Conservation (phyloP, 2,329 filamentous ascomycete genomes). For the Stagonosporopsis chrysanthemi region DNA sequence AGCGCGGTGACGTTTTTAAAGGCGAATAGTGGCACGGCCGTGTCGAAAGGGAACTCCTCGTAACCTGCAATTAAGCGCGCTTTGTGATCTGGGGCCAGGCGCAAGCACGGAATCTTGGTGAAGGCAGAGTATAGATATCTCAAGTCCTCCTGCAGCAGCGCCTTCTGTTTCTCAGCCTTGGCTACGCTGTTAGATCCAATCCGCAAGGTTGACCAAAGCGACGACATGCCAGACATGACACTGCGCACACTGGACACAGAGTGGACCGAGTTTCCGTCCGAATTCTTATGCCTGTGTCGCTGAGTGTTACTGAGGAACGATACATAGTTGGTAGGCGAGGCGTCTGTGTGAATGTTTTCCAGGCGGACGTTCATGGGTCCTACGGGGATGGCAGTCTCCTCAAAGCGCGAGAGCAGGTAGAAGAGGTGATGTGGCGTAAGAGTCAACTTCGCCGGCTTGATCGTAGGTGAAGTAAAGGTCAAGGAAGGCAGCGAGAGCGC, state of each 20-base stretch:
- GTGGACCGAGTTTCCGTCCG: conserved; percentile 89
- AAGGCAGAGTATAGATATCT: conserved; percentile 98
- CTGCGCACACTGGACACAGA: conserved; percentile 97
- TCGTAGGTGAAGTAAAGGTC: conserved; percentile 81
- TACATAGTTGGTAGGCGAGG: conserved; percentile 88
- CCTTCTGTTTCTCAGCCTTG: conserved; percentile 89
- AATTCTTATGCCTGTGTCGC: conserved; percentile 77
- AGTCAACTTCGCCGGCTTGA: conserved; percentile 90
- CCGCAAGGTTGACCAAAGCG: conserved; percentile 88
- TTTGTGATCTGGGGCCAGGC: conserved; percentile 89
- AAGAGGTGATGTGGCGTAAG: conserved; percentile 96
- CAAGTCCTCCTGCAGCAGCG: conserved; percentile 81
- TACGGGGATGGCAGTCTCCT: conserved; percentile 87
- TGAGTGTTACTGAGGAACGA: conserved; percentile 90
- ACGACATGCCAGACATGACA: conserved; percentile 96
- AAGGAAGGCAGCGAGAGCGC: conserved; percentile 87
- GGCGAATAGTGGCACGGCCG: conserved; percentile 91
- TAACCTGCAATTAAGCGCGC: conserved; percentile 90
- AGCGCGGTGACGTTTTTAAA: conserved; percentile 97
- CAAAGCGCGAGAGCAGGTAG: conserved; percentile 93
- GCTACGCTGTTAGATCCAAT: conserved; percentile 81
- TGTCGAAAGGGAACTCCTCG: conserved; percentile 98
- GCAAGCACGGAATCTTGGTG: conserved; percentile 94
- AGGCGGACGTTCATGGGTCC: conserved; percentile 96
- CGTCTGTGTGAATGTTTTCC: conserved; percentile 91